A percentile compares a stretch with the other conserved stretches of the same genome.
Conservation (phyloP, 2,329 filamentous ascomycete species). For the Colletotrichum sp. region DNA sequence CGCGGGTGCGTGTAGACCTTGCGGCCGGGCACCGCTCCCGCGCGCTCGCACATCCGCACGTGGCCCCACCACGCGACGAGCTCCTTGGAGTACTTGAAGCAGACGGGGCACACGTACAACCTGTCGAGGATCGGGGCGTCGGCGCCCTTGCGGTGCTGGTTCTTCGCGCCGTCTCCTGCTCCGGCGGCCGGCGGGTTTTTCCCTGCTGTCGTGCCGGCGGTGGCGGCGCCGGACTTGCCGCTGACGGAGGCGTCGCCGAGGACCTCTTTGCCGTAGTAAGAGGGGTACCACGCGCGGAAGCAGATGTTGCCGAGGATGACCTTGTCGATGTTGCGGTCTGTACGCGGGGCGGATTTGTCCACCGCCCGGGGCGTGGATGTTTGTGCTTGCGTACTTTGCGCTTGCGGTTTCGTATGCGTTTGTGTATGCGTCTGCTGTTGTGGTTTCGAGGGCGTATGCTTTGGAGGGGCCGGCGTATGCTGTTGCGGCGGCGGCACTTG, state of each 20-base stretch:
- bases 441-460: slow-evolving; percentile 24
- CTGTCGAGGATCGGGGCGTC: slow-evolving; percentile 60
- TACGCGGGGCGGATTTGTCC: slow-evolving; percentile 41
- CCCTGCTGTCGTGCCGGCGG: background rate
- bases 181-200: slow-evolving; percentile 5
- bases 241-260: slow-evolving; percentile 51
- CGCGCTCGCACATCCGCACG: slow-evolving; percentile 61
- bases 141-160: slow-evolving; percentile 35
- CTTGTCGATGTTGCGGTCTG: slow-evolving; percentile 82
- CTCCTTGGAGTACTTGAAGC: slow-evolving; percentile 87
- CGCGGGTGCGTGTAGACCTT: slow-evolving; percentile 74
- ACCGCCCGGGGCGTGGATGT: slow-evolving; percentile 19
- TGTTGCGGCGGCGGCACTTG: background rate
- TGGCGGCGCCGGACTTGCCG: slow-evolving; percentile 8
- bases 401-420: slow-evolving; percentile 12
- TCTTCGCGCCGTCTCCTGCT: slow-evolving; percentile 29
- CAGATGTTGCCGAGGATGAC: slow-evolving; percentile 84
- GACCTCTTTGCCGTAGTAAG: slow-evolving; percentile 81
- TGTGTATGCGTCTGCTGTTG: slow-evolving; percentile 1
- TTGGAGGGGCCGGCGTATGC: background rate
- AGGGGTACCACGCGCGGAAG: slow-evolving; percentile 92
- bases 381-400: background rate
- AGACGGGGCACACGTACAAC: slow-evolving; percentile 88
- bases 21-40: slow-evolving; percentile 62
- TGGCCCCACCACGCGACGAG: slow-evolving; percentile 64